These are phyloP conservation scores for Wickerhamiella vanderwaltii DNA, from an alignment of 805 yeast species.

Conservation along the genomic window DNA sequence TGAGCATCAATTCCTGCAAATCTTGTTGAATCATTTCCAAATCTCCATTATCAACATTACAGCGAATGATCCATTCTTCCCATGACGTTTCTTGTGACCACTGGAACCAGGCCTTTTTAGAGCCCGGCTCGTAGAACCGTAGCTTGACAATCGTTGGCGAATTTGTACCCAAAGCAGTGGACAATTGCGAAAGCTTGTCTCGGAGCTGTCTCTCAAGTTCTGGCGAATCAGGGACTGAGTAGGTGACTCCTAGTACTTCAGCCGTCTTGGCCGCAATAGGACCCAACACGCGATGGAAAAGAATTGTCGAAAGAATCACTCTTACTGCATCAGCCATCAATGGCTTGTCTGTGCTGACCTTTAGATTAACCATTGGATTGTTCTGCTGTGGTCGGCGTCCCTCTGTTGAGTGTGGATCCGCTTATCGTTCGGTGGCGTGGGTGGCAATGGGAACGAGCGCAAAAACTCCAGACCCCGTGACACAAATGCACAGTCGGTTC, in stretches of 20 bases:
- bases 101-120: conserved; percentile 48
- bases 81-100: conserved; percentile 40
- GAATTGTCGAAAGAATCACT: conserved; percentile 52
- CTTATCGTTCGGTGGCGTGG: no score
- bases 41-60: conserved; percentile 30
- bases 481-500: no score
- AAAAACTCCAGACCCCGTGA: no score
- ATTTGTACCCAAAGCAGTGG: conserved; percentile 13
- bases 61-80: conserved; percentile 58
- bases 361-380: conserved; percentile 11
- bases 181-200: conserved; percentile 16
- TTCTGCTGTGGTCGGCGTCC: no score
- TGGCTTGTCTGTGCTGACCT: conserved; percentile 34
- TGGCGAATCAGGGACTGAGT: conserved; percentile 22
- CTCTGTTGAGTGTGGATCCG: no score
- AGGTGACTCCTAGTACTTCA: conserved; percentile 49
- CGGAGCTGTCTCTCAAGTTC: conserved; percentile 17
- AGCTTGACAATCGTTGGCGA: conserved; percentile 17
- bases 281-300: conserved; percentile 60
- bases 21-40: conserved; percentile 23
- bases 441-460: no score
- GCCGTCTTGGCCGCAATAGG: conserved; percentile 42
- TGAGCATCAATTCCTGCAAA: conserved; percentile 33
- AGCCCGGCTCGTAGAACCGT: conserved; percentile 27
- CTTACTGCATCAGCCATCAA: conserved; percentile 43